Evolutionary conservation across 1,284 basidiomycete species (phyloP).

Genomic region (Grifola frondosa): DNA sequence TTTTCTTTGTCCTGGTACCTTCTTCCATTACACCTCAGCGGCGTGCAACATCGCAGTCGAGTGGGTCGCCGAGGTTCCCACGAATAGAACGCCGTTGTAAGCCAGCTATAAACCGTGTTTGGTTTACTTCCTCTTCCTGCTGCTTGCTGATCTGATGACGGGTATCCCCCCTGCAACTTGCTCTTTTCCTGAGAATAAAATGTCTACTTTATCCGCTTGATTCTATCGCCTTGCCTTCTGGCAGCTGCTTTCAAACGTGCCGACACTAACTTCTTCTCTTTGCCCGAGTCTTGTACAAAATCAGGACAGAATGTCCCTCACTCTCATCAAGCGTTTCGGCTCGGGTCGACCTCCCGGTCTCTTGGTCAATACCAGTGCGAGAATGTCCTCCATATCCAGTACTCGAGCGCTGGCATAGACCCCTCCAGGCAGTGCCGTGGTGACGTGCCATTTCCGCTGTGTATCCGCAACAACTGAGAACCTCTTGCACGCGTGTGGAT

Average conservation of each 20-base stretch:
- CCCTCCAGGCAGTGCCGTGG: too few species aligned
- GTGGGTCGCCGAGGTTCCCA: constrained; percentile 21
- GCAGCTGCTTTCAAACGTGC: not conserved
- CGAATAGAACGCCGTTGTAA: constrained; percentile 9
- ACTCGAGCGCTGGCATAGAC: too few species aligned
- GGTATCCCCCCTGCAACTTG: too few species aligned
- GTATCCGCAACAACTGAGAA: too few species aligned
- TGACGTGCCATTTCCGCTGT: too few species aligned
- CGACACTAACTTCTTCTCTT: too few species aligned
- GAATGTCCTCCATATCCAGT: too few species aligned
- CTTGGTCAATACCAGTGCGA: too few species aligned
- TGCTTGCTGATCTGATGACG: not conserved
- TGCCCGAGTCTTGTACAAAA: too few species aligned
- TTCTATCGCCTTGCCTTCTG: not conserved
- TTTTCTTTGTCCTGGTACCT: constrained; percentile 78
- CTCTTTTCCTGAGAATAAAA: too few species aligned
- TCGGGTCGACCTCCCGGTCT: not conserved
- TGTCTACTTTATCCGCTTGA: too few species aligned
- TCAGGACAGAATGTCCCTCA: not conserved
- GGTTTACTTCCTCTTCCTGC: constrained; percentile 1
- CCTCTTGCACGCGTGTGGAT: too few species aligned
- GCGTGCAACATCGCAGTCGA: constrained; percentile 18
- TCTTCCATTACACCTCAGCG: constrained; percentile 57
- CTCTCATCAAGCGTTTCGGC: not conserved
- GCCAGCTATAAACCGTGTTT: constrained; percentile 7